phyloP scores from a whole-genome alignment of 1,284 basidiomycete species.

The Cystobasidium pallidum region DNA sequence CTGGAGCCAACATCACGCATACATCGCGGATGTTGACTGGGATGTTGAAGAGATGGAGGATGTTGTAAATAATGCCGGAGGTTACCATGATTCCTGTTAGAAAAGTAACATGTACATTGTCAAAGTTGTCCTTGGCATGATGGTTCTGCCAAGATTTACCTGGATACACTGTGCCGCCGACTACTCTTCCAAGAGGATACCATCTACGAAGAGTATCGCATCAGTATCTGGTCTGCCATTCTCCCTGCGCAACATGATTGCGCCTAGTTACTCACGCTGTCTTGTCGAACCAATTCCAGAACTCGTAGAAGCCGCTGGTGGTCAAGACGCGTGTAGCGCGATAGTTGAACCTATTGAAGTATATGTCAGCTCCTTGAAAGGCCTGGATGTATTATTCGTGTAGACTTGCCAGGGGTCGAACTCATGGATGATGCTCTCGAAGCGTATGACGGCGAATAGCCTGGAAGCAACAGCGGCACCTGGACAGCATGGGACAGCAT shows the following conservation, averaged over 20 bases:
- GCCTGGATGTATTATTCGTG: no score
- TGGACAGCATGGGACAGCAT: background rate
- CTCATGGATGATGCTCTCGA: conserved; percentile 76
- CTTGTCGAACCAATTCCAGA: conserved; percentile 99
- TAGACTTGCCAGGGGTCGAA: conserved; percentile 36
- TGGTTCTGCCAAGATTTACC: conserved; percentile 55
- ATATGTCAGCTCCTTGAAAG: no score
- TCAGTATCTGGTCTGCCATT: background rate
- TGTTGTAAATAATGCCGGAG: conserved; percentile 91
- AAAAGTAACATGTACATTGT: background rate
- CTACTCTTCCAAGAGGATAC: conserved; percentile 97
- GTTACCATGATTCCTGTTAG: conserved; percentile 83
- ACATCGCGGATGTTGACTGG: conserved; percentile 98
- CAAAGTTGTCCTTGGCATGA: background rate
- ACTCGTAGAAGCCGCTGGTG: conserved; percentile 88
- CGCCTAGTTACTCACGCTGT: conserved; percentile 60
- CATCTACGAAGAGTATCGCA: conserved; percentile 47
- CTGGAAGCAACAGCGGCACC: conserved; percentile 89
- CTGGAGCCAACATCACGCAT: conserved; percentile 94
- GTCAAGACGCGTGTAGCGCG: conserved; percentile 87
- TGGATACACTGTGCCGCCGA: conserved; percentile 97
- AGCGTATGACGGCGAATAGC: conserved; percentile 95
- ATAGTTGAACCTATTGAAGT: conserved; percentile 50
- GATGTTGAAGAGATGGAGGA: conserved; percentile 83
- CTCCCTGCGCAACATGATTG: background rate